phyloP scores from a whole-genome alignment of 345 rosid species.

The Citrus reticulata region DNA sequence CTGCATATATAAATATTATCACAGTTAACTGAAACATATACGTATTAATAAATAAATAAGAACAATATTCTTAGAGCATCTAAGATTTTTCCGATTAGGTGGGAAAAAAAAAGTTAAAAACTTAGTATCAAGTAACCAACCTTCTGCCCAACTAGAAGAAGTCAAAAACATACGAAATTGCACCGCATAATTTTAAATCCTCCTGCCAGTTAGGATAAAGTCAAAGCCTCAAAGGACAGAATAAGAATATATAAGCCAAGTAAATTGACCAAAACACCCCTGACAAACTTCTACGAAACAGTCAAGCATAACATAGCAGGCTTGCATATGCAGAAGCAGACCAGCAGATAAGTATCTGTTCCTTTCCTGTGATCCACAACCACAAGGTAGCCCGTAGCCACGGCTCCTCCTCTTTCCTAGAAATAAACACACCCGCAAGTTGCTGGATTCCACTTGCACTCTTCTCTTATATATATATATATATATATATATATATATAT shows the following conservation, averaged over 20 bases:
- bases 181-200: neutral
- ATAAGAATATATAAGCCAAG: neutral
- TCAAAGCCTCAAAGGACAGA: neutral
- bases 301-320: slow-evolving; percentile 1
- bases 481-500: neutral
- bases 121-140: neutral
- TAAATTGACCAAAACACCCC: slow-evolving; percentile 16
- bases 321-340: slow-evolving; percentile 12
- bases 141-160: neutral
- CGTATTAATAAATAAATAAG: no score
- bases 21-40: no score
- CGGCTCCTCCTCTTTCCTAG: slow-evolving; percentile 25
- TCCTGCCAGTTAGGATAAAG: neutral
- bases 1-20: no score
- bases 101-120: no score
- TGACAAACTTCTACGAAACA: slow-evolving; percentile 17
- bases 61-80: no score
- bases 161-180: neutral
- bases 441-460: neutral
- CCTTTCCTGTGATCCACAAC: slow-evolving; percentile 27
- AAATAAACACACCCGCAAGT: neutral
- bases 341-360: slow-evolving; percentile 22
- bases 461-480: neutral
- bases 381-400: slow-evolving; percentile 13
- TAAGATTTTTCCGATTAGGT: no score